Conservation (phyloP, 1,139 yeast species). For the Diutina mesorugosa region DNA sequence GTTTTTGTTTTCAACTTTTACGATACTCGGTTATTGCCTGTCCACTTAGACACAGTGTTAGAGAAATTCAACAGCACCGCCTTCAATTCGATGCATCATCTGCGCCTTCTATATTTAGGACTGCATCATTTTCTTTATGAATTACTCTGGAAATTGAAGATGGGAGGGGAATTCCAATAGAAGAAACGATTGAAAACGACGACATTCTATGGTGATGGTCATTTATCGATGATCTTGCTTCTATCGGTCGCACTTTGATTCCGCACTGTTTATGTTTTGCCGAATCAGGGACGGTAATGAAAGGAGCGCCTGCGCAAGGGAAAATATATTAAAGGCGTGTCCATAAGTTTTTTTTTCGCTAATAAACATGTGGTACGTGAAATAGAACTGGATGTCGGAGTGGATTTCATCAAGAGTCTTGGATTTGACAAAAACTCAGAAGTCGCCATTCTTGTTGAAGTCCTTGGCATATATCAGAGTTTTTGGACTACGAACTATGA, state of each 20-base stretch:
- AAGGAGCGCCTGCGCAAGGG: background rate
- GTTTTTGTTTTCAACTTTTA: too few relatives aligned
- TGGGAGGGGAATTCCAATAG: background rate
- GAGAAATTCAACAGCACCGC: background rate
- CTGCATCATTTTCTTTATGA: background rate
- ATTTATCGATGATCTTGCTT: background rate
- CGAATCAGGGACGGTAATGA: conserved; percentile 1
- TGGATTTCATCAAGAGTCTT: background rate
- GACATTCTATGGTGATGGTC: background rate
- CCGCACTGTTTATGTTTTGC: background rate
- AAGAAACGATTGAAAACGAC: background rate
- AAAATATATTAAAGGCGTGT: background rate
- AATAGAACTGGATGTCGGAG: background rate
- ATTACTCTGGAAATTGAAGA: too few relatives aligned
- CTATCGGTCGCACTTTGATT: background rate
- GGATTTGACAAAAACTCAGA: background rate
- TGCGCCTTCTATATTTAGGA: background rate
- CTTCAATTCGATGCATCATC: background rate
- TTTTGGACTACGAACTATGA: background rate
- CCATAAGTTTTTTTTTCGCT: background rate
- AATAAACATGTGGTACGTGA: background rate
- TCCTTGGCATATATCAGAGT: background rate
- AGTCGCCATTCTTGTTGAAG: background rate
- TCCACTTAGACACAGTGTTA: background rate
- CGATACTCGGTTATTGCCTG: background rate